phyloP scores from a whole-genome alignment of 2,329 filamentous ascomycete species.

The Sarocladium oryzae region DNA sequence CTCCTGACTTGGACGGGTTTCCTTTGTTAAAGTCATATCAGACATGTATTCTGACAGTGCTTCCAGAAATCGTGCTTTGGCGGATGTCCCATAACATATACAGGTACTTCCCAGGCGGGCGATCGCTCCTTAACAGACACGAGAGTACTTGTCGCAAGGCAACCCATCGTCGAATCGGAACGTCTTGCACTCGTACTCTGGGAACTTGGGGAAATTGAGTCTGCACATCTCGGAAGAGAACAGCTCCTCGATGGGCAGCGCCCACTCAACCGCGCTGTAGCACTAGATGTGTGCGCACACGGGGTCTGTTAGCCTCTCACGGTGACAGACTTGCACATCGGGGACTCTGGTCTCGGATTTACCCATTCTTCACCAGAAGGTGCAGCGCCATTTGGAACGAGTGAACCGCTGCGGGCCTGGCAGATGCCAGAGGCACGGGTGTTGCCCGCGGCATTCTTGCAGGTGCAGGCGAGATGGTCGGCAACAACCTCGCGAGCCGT shows the following conservation, averaged over 20 bases:
- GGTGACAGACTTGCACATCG: too few species aligned
- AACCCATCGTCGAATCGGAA: background rate
- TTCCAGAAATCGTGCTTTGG: too few species aligned
- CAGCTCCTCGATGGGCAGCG: background rate
- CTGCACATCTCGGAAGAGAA: background rate
- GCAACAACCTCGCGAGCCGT: background rate
- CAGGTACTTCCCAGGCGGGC: too few species aligned
- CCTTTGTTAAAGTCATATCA: too few species aligned
- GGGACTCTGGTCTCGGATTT: background rate
- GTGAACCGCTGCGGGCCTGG: background rate
- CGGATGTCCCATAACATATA: too few species aligned
- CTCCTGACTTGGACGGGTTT: too few species aligned
- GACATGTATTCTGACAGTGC: too few species aligned
- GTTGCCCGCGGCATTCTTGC: background rate
- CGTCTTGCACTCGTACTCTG: background rate
- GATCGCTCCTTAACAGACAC: background rate
- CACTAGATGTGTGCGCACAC: too few species aligned
- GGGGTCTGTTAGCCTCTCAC: too few species aligned
- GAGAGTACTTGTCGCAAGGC: background rate
- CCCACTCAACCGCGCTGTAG: background rate
- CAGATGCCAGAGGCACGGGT: background rate
- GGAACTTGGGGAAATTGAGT: background rate
- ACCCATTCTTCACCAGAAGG: background rate
- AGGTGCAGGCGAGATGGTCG: background rate
- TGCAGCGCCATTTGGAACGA: background rate